Conservation (phyloP, 345 rosid species). For the Aquilaria sinensis region DNA sequence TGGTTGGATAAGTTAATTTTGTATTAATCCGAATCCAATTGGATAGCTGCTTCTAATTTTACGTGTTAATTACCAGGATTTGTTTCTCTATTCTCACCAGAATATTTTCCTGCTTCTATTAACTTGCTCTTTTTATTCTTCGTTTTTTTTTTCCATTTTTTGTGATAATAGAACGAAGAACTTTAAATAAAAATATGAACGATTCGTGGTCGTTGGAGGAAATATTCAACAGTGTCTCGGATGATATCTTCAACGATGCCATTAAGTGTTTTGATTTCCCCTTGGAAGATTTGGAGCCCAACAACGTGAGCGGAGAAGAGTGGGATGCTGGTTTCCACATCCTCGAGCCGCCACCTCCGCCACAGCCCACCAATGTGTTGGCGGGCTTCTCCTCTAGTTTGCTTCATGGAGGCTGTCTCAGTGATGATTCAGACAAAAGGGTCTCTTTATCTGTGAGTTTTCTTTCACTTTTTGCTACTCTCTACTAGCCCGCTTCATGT, state of each 20-base stretch:
- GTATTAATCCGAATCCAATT: conserved; percentile 1
- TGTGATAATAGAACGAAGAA: conserved; percentile 12
- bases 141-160: background rate
- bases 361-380: conserved; percentile 36
- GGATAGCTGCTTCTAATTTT: background rate
- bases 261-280: conserved; percentile 50
- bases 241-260: conserved; percentile 58
- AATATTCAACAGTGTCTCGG: conserved; percentile 40
- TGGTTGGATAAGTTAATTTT: conserved; percentile 9
- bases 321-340: conserved; percentile 58
- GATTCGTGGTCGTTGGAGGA: conserved; percentile 52
- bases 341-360: conserved; percentile 57
- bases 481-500: too few relatives aligned
- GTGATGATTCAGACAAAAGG: conserved; percentile 16
- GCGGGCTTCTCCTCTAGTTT: conserved; percentile 32
- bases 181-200: conserved; percentile 18
- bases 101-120: too few relatives aligned
- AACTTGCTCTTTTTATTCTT: background rate
- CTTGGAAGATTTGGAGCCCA: conserved; percentile 47
- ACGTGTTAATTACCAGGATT: background rate
- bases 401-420: conserved; percentile 20
- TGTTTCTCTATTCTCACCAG: background rate
- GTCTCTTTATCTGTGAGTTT: conserved; percentile 38
- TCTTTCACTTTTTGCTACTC: background rate
- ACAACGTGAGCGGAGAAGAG: conserved; percentile 33